Base-by-base conservation (phyloP, 495 filamentous ascomycete species). In the Penicillium tannophilum region DNA sequence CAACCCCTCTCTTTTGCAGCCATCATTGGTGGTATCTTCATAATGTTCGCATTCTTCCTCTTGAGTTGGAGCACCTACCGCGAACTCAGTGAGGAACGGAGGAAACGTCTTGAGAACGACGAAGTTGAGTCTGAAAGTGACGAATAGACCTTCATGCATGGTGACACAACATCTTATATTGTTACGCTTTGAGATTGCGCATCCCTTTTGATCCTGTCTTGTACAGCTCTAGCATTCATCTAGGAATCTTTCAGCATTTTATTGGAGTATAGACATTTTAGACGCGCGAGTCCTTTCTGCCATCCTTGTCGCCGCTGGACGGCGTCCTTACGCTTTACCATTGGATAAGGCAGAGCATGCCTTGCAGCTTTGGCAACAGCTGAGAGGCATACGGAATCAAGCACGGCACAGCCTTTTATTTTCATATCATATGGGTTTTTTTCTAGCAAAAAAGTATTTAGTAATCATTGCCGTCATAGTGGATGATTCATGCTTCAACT, bases 51-150 rank as follows among this genome's bases (percentile, higher is more conserved):
- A 0, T 98, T 98, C 68, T 76, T 86, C 35, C 76, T 97, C 67
- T 72, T 98, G 49, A 92, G 87, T 67, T 97, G 88, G 87, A 91
- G 90, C 61, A 97, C 92, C 1, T 98, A 91, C 78, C 82, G 86
- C 39, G 94, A 98, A 79, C 90, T 97, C 87, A 82, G 84, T 17
- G 91, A 96, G 75, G 92, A 96, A 60, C 84, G 85, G 60, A 76
- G 75, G 59, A 87, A 84, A 73, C 82, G 80, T 63, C 59, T 76
- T n/a, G 67, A 69, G 55, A 66, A 75, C 10, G 76, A 79, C 5
- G 68, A 72, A 23, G 65, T 72, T 20, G 74, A 76, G 46, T 79
- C 77, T 14, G 76, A 78, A 36, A 74, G 65, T 58, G 74, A 79
- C 53, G 68, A 73, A 59, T 85, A 68, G 76, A 59, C 31, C 28